Base-by-base conservation (phyloP, 306 rosid genomes). In the Lotus japonicus region DNA sequence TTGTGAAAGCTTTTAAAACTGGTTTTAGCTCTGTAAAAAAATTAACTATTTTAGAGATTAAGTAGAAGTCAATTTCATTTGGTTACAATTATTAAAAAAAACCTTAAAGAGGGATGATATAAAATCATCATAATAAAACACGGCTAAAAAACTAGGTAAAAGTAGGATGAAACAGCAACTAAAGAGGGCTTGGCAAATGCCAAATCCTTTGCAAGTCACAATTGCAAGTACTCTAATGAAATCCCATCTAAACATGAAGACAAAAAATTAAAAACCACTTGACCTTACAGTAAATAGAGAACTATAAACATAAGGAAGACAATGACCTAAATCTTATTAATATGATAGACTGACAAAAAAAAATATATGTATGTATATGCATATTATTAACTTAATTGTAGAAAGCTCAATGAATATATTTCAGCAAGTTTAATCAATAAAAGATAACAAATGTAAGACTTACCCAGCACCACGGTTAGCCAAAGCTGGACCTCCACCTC, bases 401-500 rank as follows among this genome's bases (percentile, higher is more conserved):
- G 33, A 8, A 16, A 41, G 10, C n/a, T 14, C 49, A 31, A 44
- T 4, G 9, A 2, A 9, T n/a, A 17, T 1, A 41, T 13, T 18
- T 16, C 43, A 57, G 13, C 2, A 12, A 33, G 41, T 38, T 14
- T 7, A 1, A 53, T 5, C 28, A 4, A 70, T 2, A 7, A 43
- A 19, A 60, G n/a, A 12, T 10, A 41, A 2, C 2, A 2, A 5
- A 6, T 12, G 7, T 42, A 65, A 58, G 16, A 58, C 84, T 81
- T 82, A 91, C 97, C 91, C 90, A 63, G 87, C 36, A 79, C 90
- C 88, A 52, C 81, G 89, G 48, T 66, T 80, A 39, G 43, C 67
- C 19, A 58, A 6, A 58, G 85, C 76, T 68, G 82, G 61, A 43
- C 76, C 82, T 71, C 82, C 85, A 70, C 35, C 73, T 33, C 58